Evolutionary conservation across 805 yeast genomes (phyloP).

Genomic region (Cyberlindnera bimundalis): DNA sequence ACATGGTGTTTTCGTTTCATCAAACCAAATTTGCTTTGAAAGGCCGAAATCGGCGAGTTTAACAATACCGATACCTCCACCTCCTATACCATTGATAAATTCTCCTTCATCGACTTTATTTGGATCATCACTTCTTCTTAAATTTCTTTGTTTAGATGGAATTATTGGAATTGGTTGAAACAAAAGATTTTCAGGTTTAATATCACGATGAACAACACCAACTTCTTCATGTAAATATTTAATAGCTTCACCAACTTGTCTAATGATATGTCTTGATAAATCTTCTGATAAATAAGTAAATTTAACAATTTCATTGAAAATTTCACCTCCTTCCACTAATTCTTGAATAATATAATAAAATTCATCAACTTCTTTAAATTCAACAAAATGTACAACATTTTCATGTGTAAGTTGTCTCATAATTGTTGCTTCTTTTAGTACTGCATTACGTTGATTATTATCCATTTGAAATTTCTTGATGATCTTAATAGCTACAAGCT

Average conservation of each 20-base stretch:
- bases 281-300: slow-evolving; percentile 66
- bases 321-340: slow-evolving; percentile 72
- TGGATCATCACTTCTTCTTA: slow-evolving; percentile 60
- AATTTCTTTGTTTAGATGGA: slow-evolving; percentile 31
- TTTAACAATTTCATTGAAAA: slow-evolving; percentile 64
- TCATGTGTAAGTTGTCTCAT: slow-evolving; percentile 53
- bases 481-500: slow-evolving; percentile 68
- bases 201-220: slow-evolving; percentile 81
- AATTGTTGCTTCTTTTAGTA: slow-evolving; percentile 35
- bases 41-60: slow-evolving; percentile 95
- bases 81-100: slow-evolving; percentile 77
- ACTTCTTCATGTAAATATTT: slow-evolving; percentile 66
- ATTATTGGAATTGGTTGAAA: slow-evolving; percentile 55
- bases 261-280: slow-evolving; percentile 57
- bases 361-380: slow-evolving; percentile 51
- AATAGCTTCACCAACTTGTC: slow-evolving; percentile 62
- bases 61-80: slow-evolving; percentile 86
- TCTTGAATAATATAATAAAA: slow-evolving; percentile 75
- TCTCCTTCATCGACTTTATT: slow-evolving; percentile 84
- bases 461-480: slow-evolving; percentile 49
- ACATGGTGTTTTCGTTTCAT: slow-evolving; percentile 93
- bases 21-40: slow-evolving; percentile 76
- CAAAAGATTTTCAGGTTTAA: slow-evolving; percentile 76
- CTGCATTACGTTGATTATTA: slow-evolving; percentile 39
- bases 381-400: slow-evolving; percentile 55